Base-by-base conservation (phyloP, 106 monocot genomes). In the Vanilla planifolia region DNA sequence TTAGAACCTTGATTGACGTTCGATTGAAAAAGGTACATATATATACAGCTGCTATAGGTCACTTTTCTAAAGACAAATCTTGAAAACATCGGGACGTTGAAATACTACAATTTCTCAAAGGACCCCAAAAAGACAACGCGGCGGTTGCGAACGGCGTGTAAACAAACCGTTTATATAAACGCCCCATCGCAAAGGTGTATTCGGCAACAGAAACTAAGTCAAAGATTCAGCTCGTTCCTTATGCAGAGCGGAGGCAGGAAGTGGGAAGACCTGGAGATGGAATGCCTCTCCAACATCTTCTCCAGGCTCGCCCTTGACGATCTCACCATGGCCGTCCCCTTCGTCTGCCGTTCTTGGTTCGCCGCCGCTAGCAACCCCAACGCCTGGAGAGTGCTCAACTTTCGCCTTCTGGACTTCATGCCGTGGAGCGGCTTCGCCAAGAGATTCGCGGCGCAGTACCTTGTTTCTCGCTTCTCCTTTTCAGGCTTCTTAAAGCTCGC, bases 231-330 rank as follows among this genome's bases (percentile, higher is more conserved):
- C n/a, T n/a, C n/a, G n/a, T n/a, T n/a, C n/a, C n/a, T n/a, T n/a
- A 50, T 50, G 50, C 25, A 16, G 25, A 21, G 11, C 24, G 50
- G 24, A 50, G 24, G 50, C 24, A 50, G 50, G 26, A 50, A 50
- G 26, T 50, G 50, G 75, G 75, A 75, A 16, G 75, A 63, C 15
- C 17, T 68, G 45, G 52, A 61, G 14, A 2, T 24, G 8, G 75
- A 75, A 14, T 68, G 68, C 75, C 56, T 75, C 27, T 16, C 47
- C 29, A 47, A 36, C 56, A 63, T 68, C 53, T 68, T 75, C 63
- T 37, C 29, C 24, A 62, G 29, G 30, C 47, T 75, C 10, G 8
- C 2, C 24, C 24, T 50, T 26, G 50, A 50, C 50, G 50, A 50
- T 26, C 50, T 50, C 24, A 0, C 50, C 24, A 26, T 50, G 10